Evolutionary conservation across 164 flowering plant genomes (phyloP).

Genomic region (Vitis riparia): DNA sequence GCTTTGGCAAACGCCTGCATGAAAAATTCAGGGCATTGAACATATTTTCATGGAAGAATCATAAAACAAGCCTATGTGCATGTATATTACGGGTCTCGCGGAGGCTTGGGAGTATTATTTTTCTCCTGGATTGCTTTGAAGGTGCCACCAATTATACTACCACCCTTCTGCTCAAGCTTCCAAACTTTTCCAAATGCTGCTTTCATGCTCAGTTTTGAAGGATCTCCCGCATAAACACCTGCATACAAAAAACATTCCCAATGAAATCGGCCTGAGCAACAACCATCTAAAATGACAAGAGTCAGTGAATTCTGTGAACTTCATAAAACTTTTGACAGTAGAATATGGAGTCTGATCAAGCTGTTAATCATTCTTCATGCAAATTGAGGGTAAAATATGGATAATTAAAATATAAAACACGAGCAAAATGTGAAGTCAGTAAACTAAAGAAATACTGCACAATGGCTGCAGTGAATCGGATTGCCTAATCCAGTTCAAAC

Average conservation of each 20-base stretch:
- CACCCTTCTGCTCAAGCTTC: constrained; percentile 90
- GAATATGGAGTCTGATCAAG: too few species aligned
- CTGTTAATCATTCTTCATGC: too few species aligned
- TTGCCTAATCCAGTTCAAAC: too few species aligned
- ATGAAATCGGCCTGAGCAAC: constrained; percentile 7
- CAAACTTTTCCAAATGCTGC: constrained; percentile 98
- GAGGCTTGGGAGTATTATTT: constrained; percentile 53
- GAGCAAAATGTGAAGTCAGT: too few species aligned
- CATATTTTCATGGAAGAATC: background rate
- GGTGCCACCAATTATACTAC: constrained; percentile 87
- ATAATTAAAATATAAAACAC: too few species aligned
- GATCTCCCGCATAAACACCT: constrained; percentile 99
- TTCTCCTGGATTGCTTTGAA: constrained; percentile 72
- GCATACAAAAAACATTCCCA: constrained; percentile 14
- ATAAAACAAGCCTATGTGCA: constrained; percentile 7
- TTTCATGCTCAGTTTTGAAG: constrained; percentile 94
- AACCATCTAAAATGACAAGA: background rate
- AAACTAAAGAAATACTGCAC: too few species aligned
- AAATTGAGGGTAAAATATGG: too few species aligned
- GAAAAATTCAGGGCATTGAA: constrained; percentile 8
- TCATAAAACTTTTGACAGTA: too few species aligned
- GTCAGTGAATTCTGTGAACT: background rate
- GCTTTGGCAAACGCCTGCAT: constrained; percentile 79
- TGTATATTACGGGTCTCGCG: constrained; percentile 76
- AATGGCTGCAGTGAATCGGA: too few species aligned